Percentiles rank a stretch among this genome's conserved stretches.
phyloP scores from a whole-genome alignment of 768 basidiomycete genomes.

The Leccinum variicolor region DNA sequence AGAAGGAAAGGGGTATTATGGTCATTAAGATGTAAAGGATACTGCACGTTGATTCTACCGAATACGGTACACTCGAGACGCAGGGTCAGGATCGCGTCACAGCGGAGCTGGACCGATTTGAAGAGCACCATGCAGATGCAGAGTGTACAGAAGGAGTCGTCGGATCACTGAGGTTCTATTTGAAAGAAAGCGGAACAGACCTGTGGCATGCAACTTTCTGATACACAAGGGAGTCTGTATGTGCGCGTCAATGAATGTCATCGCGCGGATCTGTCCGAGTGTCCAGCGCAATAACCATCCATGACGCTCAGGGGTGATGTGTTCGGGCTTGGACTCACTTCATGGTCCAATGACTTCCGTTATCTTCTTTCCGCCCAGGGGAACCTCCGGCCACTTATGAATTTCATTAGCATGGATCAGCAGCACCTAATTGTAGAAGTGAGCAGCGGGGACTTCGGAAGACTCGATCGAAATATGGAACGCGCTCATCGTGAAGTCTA shows the following conservation, averaged over 20 bases:
- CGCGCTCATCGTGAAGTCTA: conserved; percentile 15
- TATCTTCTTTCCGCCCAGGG: conserved; percentile 28
- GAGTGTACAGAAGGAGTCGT: conserved; percentile 25
- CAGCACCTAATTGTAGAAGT: conserved; percentile 16
- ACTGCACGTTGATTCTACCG: conserved; percentile 32
- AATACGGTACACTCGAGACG: conserved; percentile 28
- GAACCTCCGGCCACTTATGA: conserved; percentile 26
- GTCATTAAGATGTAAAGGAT: conserved; percentile 19
- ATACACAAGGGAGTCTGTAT: conserved; percentile 36
- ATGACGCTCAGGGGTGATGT: conserved; percentile 20
- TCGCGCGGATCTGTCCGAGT: conserved; percentile 25
- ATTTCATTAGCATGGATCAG: background rate
- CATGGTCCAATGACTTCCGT: conserved; percentile 4
- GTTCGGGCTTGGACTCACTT: conserved; percentile 13
- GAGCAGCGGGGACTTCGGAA: conserved; percentile 37
- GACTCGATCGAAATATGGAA: conserved; percentile 42
- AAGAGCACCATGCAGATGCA: conserved; percentile 34
- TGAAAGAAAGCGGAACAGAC: conserved; percentile 25
- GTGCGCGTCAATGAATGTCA: conserved; percentile 24
- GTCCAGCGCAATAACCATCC: conserved; percentile 24
- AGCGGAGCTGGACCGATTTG: conserved; percentile 28
- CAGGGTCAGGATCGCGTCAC: conserved; percentile 26
- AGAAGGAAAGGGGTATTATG: conserved; percentile 1
- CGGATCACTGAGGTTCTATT: conserved; percentile 18
- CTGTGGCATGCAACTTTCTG: conserved; percentile 29